Conservation (phyloP, 2,329 filamentous ascomycete genomes). For the Macrophomina pseudophaseolina region DNA sequence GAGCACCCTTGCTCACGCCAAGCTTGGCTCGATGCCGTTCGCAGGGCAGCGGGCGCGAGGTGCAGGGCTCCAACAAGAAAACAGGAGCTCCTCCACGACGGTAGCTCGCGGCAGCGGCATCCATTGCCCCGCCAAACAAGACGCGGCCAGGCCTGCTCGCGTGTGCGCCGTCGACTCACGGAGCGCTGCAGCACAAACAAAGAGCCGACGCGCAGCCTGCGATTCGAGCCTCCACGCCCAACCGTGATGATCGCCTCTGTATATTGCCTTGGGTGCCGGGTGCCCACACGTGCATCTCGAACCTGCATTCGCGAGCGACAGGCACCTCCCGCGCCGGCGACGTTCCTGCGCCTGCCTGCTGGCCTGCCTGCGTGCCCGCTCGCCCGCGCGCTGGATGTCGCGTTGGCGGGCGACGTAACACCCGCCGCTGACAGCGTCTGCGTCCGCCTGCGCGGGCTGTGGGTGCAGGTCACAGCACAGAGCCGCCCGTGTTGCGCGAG, state of each 20-base stretch:
- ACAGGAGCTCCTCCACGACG: background rate
- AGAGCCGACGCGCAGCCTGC: background rate
- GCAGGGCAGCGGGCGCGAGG: conserved; percentile 10
- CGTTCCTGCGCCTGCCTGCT: conserved; percentile 30
- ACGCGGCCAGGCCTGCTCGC: background rate
- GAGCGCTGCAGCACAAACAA: background rate
- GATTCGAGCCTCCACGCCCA: background rate
- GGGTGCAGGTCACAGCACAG: background rate
- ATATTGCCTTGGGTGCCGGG: background rate
- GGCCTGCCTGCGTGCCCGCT: conserved; percentile 12
- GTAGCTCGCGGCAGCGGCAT: background rate
- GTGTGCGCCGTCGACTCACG: background rate
- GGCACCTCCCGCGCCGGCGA: background rate
- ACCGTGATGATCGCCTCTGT: background rate
- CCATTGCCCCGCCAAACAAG: background rate
- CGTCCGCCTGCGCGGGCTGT: conserved; percentile 2
- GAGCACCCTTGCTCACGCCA: conserved; percentile 12
- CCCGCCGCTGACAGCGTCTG: conserved; percentile 13
- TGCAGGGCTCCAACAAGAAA: conserved; percentile 4
- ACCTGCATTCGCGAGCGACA: background rate
- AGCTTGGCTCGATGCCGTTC: conserved; percentile 18
- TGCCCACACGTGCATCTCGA: background rate
- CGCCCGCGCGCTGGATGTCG: conserved; percentile 28
- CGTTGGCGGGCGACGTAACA: conserved; percentile 38
- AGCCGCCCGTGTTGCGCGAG: conserved; percentile 18